Conservation (phyloP, 441 rosid species). For the Sinapis alba region DNA sequence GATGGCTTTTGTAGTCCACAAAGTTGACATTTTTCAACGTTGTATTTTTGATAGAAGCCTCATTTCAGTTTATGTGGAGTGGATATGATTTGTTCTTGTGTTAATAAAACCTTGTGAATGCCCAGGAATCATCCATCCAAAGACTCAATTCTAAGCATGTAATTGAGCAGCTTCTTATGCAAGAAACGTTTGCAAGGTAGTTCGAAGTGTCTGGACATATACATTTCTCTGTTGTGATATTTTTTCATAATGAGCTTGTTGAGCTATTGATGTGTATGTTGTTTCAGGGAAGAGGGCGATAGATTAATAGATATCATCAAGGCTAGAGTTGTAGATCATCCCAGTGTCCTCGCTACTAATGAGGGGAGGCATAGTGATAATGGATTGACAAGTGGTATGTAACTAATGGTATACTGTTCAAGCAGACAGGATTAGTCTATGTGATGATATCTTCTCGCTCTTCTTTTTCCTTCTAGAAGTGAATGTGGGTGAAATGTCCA, state of each 20-base stretch:
- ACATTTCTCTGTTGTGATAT: background rate
- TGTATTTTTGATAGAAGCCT: background rate
- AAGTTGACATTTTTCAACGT: background rate
- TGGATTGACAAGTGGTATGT: constrained; percentile 50
- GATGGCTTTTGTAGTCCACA: constrained; percentile 6
- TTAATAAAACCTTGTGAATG: constrained; percentile 38
- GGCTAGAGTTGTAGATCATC: constrained; percentile 69
- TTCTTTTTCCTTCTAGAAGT: constrained; percentile 47
- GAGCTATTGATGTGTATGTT: constrained; percentile 35
- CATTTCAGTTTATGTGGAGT: constrained; percentile 7
- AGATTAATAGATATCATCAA: constrained; percentile 67
- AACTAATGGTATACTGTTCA: constrained; percentile 33
- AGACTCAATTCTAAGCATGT: constrained; percentile 51
- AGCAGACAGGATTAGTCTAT: constrained; percentile 16
- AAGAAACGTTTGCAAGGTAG: constrained; percentile 86
- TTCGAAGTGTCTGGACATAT: constrained; percentile 14
- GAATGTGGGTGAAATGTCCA: constrained; percentile 50
- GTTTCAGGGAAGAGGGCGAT: constrained; percentile 85
- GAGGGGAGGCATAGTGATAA: constrained; percentile 1
- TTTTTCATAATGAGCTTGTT: background rate
- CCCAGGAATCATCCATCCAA: constrained; percentile 27
- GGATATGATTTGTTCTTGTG: constrained; percentile 25
- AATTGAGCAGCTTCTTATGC: constrained; percentile 78
- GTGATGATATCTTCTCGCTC: constrained; percentile 21
- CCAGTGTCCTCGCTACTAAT: constrained; percentile 36